Conservation (phyloP, 2,329 filamentous ascomycete species). For the Colletotrichum salicis region DNA sequence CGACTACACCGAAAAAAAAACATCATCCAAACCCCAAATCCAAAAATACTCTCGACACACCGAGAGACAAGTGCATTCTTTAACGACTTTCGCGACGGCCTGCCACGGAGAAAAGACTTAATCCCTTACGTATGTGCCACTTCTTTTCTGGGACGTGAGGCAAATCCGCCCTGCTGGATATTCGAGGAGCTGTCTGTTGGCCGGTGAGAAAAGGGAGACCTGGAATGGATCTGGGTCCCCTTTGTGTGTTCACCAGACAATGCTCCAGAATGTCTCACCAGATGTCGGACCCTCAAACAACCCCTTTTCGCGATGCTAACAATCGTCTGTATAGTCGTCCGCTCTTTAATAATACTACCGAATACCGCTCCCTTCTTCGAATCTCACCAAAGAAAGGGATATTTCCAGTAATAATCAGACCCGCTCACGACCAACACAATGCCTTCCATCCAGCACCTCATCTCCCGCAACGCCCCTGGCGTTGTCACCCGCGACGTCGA, state of each 20-base stretch:
- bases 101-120: slow-evolving; percentile 27
- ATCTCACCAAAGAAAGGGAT: slow-evolving; percentile 15
- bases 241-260: slow-evolving; percentile 18
- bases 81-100: slow-evolving; percentile 28
- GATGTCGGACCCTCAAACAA: slow-evolving; percentile 13
- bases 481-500: slow-evolving; percentile 47
- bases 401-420: slow-evolving; percentile 20
- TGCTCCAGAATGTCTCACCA: slow-evolving; percentile 28
- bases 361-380: slow-evolving; percentile 23
- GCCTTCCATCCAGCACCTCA: slow-evolving; percentile 50
- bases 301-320: slow-evolving; percentile 25
- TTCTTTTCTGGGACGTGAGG: background rate
- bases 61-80: slow-evolving; percentile 33
- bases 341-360: slow-evolving; percentile 28
- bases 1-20: background rate
- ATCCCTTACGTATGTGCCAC: slow-evolving; percentile 34
- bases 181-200: slow-evolving; percentile 6
- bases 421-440: slow-evolving; percentile 40
- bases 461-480: slow-evolving; percentile 57
- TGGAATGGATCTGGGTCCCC: slow-evolving; percentile 11
- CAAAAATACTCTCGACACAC: slow-evolving; percentile 33
- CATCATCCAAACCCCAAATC: background rate
- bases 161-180: background rate
- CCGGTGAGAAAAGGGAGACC: slow-evolving; percentile 15
- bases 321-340: slow-evolving; percentile 8